These are phyloP conservation scores for Salix purpurea DNA, from an alignment of 345 rosid genomes.

Conservation along the genomic window DNA sequence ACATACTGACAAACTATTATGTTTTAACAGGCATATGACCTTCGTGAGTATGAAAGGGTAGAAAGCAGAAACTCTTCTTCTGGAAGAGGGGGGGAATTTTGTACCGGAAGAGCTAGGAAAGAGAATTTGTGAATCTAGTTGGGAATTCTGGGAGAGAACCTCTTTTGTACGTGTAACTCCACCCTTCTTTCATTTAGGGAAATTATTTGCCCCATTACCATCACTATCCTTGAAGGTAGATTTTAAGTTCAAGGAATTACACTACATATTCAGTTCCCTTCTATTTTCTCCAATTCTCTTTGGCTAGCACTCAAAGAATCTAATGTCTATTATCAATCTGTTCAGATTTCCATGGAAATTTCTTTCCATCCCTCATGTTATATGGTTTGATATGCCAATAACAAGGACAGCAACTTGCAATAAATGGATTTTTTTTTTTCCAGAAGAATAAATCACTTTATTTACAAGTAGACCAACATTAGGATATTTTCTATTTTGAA, in stretches of 20 bases:
- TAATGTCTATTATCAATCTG: not conserved
- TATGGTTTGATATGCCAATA: not conserved
- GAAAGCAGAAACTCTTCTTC: not conserved
- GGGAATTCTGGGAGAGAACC: not conserved
- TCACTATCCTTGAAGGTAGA: not conserved
- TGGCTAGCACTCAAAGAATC: not conserved
- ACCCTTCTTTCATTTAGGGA: not conserved
- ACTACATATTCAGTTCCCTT: not conserved
- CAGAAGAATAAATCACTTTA: not conserved
- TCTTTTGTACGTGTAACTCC: not conserved
- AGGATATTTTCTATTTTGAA: not conserved
- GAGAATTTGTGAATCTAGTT: not conserved
- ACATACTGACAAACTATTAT: not conserved
- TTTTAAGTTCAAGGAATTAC: not conserved
- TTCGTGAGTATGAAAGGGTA: not conserved
- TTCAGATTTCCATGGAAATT: not conserved
- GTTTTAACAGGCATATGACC: not conserved
- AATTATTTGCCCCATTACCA: not conserved
- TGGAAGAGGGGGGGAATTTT: not conserved
- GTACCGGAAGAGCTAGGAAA: not conserved
- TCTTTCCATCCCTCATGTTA: not conserved
- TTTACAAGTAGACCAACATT: not conserved
- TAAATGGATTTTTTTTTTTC: not conserved
- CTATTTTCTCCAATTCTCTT: not conserved
- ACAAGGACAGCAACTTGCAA: not conserved